Evolutionary conservation across 148 eudicot species (phyloP).

Genomic region (Drosera capensis): DNA sequence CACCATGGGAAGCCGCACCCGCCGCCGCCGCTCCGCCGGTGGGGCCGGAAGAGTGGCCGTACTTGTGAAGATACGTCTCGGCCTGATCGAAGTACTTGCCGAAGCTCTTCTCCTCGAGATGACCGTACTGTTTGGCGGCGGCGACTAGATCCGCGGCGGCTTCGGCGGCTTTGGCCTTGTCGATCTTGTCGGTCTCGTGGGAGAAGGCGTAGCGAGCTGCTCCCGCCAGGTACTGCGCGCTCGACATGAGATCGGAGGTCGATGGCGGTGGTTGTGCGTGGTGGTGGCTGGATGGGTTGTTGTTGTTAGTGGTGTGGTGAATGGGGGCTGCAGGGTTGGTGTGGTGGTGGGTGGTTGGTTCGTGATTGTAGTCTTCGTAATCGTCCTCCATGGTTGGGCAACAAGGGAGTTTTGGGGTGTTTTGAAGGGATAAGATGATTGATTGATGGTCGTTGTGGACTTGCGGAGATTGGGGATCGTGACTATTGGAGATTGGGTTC

Average conservation of each 20-base stretch:
- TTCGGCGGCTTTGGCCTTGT: conserved; percentile 31
- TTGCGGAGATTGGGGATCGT: no score
- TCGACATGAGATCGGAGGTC: conserved; percentile 20
- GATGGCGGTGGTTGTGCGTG: conserved; percentile 8
- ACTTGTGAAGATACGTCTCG: conserved; percentile 20
- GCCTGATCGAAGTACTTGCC: conserved; percentile 28
- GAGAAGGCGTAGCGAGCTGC: conserved; percentile 30
- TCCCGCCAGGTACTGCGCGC: conserved; percentile 36
- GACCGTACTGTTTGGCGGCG: conserved; percentile 30
- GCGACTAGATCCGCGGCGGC: conserved; percentile 21
- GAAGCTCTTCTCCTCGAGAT: conserved; percentile 24
- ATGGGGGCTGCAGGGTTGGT: not conserved
- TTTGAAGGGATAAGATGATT: not conserved
- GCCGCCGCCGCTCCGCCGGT: conserved; percentile 2
- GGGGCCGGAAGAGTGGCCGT: conserved; percentile 11
- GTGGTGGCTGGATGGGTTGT: not conserved
- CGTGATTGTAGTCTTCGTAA: no score
- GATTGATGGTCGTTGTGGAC: not conserved
- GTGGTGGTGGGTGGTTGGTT: not conserved
- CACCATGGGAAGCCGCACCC: not conserved
- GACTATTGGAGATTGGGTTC: no score
- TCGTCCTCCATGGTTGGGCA: no score
- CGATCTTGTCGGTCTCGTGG: conserved; percentile 18
- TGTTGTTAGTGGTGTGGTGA: not conserved
- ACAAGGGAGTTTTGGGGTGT: no score